Conservation (phyloP, 2,329 filamentous ascomycete species). For the Lasiodiplodia citricola region DNA sequence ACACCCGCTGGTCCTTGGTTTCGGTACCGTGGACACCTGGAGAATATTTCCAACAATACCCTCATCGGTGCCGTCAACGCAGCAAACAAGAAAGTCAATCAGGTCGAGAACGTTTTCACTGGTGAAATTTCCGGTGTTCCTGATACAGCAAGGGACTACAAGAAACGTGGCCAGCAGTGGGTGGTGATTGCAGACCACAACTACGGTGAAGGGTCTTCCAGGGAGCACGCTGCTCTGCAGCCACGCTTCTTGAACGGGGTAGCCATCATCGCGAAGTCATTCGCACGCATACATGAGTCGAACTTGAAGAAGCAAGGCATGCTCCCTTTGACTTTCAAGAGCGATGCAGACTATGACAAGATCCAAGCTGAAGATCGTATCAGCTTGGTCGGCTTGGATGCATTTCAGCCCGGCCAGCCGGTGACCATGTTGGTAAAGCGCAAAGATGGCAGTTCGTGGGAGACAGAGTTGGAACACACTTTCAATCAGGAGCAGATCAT, state of each 20-base stretch:
- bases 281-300: slow-evolving; percentile 99
- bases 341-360: slow-evolving; percentile 97
- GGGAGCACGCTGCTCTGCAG: slow-evolving; percentile 98
- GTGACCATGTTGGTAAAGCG: slow-evolving; percentile 66
- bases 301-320: slow-evolving; percentile 99
- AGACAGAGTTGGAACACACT: slow-evolving; percentile 86
- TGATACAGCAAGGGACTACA: slow-evolving; percentile 95
- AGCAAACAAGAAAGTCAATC: slow-evolving; percentile 63
- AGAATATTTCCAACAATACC: neutral
- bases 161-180: slow-evolving; percentile 94
- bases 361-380: slow-evolving; percentile 91
- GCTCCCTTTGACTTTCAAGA: slow-evolving; percentile 93
- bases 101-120: slow-evolving; percentile 87
- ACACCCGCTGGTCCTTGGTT: neutral
- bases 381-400: slow-evolving; percentile 42
- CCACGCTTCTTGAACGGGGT: slow-evolving; percentile 95
- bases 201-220: slow-evolving; percentile 96
- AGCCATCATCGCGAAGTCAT: slow-evolving; percentile 92
- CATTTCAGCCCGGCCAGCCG: neutral
- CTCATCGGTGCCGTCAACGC: neutral
- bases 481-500: slow-evolving; percentile 98
- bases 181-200: slow-evolving; percentile 99
- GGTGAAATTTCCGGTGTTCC: slow-evolving; percentile 87
- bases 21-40: neutral
- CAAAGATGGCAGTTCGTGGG: slow-evolving; percentile 83